phyloP scores from a whole-genome alignment of 169 alveolate species.

The Eimeria mitis region DNA sequence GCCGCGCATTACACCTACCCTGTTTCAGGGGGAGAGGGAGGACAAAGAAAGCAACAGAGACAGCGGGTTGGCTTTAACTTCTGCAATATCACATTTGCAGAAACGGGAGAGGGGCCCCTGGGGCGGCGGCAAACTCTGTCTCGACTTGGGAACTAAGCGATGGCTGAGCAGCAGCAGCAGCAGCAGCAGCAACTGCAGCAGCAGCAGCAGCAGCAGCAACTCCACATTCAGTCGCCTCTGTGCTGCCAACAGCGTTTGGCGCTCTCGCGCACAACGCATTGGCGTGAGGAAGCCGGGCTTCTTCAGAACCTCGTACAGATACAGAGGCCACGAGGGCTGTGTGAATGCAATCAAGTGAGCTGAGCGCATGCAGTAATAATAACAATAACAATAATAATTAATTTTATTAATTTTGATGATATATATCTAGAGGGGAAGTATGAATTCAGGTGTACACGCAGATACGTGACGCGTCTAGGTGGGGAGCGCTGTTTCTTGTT shows the following conservation, averaged over 20 bases:
- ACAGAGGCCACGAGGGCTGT: conserved; percentile 60
- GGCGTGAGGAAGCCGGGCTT: background rate
- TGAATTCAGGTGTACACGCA: background rate
- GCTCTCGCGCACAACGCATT: background rate
- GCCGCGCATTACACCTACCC: background rate
- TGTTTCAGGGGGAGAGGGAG: background rate
- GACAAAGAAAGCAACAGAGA: background rate
- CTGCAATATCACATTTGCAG: background rate
- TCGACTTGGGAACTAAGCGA: background rate
- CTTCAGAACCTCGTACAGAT: conserved; percentile 18
- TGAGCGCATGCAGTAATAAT: background rate
- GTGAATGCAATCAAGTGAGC: conserved; percentile 49
- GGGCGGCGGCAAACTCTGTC: conserved; percentile 31
- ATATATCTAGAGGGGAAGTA: background rate
- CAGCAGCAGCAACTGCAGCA: conserved; percentile 31
- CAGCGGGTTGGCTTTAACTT: background rate
- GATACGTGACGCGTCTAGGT: too few relatives aligned
- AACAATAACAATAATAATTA: too few relatives aligned
- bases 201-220: background rate
- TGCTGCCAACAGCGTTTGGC: conserved; percentile 4
- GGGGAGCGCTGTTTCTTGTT: too few relatives aligned
- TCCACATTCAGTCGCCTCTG: background rate
- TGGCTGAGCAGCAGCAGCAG: background rate
- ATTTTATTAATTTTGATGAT: too few relatives aligned
- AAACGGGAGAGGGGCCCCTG: conserved; percentile 37